Percentiles rank a stretch among this genome's conserved stretches.
phyloP scores from a whole-genome alignment of 2,329 filamentous ascomycete species.

The Macrophomina tecta region DNA sequence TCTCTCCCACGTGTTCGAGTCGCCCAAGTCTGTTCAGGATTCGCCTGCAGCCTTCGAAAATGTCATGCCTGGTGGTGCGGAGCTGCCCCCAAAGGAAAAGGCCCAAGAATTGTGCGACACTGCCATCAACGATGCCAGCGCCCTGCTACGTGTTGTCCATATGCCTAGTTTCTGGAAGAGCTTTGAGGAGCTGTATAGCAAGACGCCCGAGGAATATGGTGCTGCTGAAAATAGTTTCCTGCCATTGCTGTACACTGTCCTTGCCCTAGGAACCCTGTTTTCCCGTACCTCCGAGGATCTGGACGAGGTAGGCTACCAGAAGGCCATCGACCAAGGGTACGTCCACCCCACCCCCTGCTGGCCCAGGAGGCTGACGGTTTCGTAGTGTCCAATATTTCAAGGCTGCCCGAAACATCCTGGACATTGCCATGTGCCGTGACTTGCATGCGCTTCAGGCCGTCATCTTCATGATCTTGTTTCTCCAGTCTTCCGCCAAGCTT shows the following conservation, averaged over 20 bases:
- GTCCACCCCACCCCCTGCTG: slow-evolving; percentile 6
- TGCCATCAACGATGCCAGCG: slow-evolving; percentile 67
- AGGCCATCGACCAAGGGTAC: slow-evolving; percentile 55
- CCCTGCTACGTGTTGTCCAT: slow-evolving; percentile 76
- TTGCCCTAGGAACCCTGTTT: slow-evolving; percentile 56
- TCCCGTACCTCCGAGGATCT: slow-evolving; percentile 47
- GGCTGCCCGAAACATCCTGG: slow-evolving; percentile 55
- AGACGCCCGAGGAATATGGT: slow-evolving; percentile 55
- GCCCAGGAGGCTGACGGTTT: not conserved
- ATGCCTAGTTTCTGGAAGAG: slow-evolving; percentile 79
- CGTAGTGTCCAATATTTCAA: slow-evolving; percentile 56
- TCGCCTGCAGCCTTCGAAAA: slow-evolving; percentile 63
- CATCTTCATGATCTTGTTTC: slow-evolving; percentile 60
- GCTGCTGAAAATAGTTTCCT: slow-evolving; percentile 55
- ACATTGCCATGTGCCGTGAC: slow-evolving; percentile 60
- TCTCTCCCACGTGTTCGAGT: slow-evolving; percentile 69
- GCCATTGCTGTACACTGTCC: slow-evolving; percentile 55
- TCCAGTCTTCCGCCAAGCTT: slow-evolving; percentile 59
- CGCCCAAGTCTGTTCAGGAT: slow-evolving; percentile 67
- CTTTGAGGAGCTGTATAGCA: slow-evolving; percentile 79
- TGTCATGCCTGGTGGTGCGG: slow-evolving; percentile 42
- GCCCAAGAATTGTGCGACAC: slow-evolving; percentile 64
- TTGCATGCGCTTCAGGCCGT: slow-evolving; percentile 57
- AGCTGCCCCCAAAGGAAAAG: slow-evolving; percentile 70
- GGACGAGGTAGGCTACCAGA: slow-evolving; percentile 51